Base-by-base conservation (phyloP, 2,329 filamentous ascomycete species). In the Tolypocladium amazonense region DNA sequence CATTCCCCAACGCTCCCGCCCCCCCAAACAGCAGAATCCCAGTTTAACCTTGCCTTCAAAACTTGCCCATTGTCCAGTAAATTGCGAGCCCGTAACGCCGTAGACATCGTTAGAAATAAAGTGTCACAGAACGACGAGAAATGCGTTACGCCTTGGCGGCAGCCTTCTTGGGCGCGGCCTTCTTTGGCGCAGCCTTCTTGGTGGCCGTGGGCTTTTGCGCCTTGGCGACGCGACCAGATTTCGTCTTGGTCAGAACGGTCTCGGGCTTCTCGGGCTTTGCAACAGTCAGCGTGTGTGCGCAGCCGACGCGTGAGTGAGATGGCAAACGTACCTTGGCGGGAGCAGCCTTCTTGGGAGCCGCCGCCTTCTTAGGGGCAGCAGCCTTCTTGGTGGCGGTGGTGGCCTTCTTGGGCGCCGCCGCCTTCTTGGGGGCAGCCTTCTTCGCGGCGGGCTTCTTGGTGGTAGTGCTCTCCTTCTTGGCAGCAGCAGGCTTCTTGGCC, bases 201-300 rank as follows among this genome's bases (percentile, higher is more conserved):
- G 77, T 74, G 9, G 47, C 47, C 30, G 79, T 74, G 25, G 75
- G 72, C 68, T 77, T 76, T 68, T 76, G 60, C 30, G 81, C 79
- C 85, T 94, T 95, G 68, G 88, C 85, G 68, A 95, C 88, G 66
- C 91, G 88, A 56, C 91, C 90, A 58, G 89, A 87, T 84, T 94
- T 94, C 74, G 90, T 92, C 84, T 90, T 92, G 73, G 82, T 84
- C 58, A 92, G 77, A 56, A 88, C 81, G 69, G 86, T 85, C 61
- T 75, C 72, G 63, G 85, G 80, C 76, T 88, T 86, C 66, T 90
- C 86, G 60, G 86, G 62, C 72, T 73, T 55, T 20, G 65, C 79
- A 25, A 9, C 11, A 38, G 50, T 59, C 25, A 56, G 79, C 65
- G 11, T 15, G 50, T 33, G 27, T 35, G 30, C 30, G 35, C 30